Percentiles rank a stretch among this genome's conserved stretches.
Evolutionary conservation across 345 rosid species (phyloP).

Genomic region (Eucalyptus pauciflora): DNA sequence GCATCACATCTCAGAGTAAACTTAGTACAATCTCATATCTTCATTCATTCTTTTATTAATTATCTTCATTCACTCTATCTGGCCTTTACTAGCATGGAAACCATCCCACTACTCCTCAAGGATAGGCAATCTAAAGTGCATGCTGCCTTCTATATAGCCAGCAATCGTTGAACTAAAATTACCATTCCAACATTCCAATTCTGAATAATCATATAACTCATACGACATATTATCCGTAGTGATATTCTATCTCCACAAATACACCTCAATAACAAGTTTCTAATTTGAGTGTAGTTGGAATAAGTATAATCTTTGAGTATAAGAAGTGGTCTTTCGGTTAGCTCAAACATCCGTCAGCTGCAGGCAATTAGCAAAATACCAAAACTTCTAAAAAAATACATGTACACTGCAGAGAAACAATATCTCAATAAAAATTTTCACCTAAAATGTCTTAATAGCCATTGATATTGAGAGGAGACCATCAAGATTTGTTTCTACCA

Average conservation of each 20-base stretch:
- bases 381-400: background rate
- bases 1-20: background rate
- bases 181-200: background rate
- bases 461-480: background rate
- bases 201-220: background rate
- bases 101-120: background rate
- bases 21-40: background rate
- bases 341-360: background rate
- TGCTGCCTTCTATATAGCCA: background rate
- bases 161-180: background rate
- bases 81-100: background rate
- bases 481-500: background rate
- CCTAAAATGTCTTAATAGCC: background rate
- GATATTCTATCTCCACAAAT: too few relatives aligned
- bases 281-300: too few relatives aligned
- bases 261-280: too few relatives aligned
- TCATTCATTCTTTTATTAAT: background rate
- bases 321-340: background rate
- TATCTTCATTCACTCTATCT: background rate
- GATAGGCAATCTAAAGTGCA: background rate
- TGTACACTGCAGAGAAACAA: background rate
- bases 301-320: too few relatives aligned
- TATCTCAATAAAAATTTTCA: background rate
- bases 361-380: background rate
- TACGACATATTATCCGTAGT: background rate